A percentile compares a stretch with the other conserved stretches of the same genome.
phyloP scores from a whole-genome alignment of 2,329 filamentous ascomycete genomes.

The Knufia fluminis region DNA sequence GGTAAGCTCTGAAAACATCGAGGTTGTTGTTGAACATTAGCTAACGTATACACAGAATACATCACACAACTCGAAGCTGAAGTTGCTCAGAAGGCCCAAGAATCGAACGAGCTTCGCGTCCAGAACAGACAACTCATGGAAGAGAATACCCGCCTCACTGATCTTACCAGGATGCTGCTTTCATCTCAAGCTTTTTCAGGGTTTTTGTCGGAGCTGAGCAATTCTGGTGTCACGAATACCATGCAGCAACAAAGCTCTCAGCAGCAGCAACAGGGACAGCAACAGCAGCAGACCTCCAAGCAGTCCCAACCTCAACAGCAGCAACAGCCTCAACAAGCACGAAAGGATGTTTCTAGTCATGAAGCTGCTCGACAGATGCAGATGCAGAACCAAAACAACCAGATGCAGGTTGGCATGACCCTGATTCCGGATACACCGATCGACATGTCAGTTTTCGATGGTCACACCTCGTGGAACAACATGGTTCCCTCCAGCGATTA shows the following conservation, averaged over 20 bases:
- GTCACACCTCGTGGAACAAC: slow-evolving; percentile 39
- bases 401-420: slow-evolving; percentile 63
- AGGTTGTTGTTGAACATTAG: slow-evolving; percentile 9
- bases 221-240: slow-evolving; percentile 44
- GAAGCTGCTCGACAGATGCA: slow-evolving; percentile 41
- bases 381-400: slow-evolving; percentile 44
- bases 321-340: slow-evolving; percentile 28
- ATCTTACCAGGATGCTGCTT: slow-evolving; percentile 72
- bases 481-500: slow-evolving; percentile 39
- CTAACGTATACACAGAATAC: slow-evolving; percentile 69
- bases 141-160: slow-evolving; percentile 72
- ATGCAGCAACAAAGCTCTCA: slow-evolving; percentile 31
- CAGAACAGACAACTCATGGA: slow-evolving; percentile 76
- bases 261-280: too few species aligned
- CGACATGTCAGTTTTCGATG: slow-evolving; percentile 62
- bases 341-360: slow-evolving; percentile 60
- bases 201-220: slow-evolving; percentile 63
- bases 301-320: slow-evolving; percentile 30
- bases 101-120: slow-evolving; percentile 68
- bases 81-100: slow-evolving; percentile 71
- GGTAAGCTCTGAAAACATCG: slow-evolving; percentile 52
- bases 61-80: slow-evolving; percentile 89
- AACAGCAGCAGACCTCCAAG: slow-evolving; percentile 24
- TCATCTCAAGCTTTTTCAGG: slow-evolving; percentile 73
- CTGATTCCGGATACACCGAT: slow-evolving; percentile 72